Evolutionary conservation across 768 basidiomycete species (phyloP).

Genomic region (Paxillus rubicundulus): DNA sequence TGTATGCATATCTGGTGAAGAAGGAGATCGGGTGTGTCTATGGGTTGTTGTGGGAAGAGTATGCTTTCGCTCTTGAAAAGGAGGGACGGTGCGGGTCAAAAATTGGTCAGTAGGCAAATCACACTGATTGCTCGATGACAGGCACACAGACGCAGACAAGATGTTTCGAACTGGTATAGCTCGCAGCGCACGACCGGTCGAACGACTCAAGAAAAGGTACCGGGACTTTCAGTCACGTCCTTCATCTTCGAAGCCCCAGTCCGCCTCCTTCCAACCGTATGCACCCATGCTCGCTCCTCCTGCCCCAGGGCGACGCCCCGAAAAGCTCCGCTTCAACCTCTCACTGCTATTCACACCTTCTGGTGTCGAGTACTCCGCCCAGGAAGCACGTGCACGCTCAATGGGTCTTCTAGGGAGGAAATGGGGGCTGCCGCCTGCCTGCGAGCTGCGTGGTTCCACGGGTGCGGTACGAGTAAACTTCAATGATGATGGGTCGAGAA

Average conservation of each 20-base stretch:
- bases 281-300: conserved; percentile 72
- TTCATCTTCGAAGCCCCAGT: conserved; percentile 27
- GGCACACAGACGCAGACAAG: conserved; percentile 73
- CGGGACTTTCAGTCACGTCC: conserved; percentile 69
- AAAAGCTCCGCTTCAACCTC: conserved; percentile 68
- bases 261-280: conserved; percentile 40
- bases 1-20: conserved; percentile 71
- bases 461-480: conserved; percentile 50
- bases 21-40: conserved; percentile 75
- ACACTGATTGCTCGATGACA: conserved; percentile 30
- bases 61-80: conserved; percentile 74
- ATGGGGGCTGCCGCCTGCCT: conserved; percentile 67
- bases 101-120: conserved; percentile 1
- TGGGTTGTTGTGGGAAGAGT: conserved; percentile 87
- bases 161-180: conserved; percentile 82
- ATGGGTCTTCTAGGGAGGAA: conserved; percentile 84
- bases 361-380: conserved; percentile 77
- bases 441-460: conserved; percentile 34
- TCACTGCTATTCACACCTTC: conserved; percentile 72
- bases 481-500: conserved; percentile 54
- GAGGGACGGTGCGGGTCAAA: conserved; percentile 61
- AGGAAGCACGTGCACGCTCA: conserved; percentile 78
- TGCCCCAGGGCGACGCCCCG: conserved; percentile 64
- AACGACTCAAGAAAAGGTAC: conserved; percentile 79
- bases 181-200: conserved; percentile 76